Base-by-base conservation (phyloP, 2,329 filamentous ascomycete genomes). In the Fusarium duplospermum region DNA sequence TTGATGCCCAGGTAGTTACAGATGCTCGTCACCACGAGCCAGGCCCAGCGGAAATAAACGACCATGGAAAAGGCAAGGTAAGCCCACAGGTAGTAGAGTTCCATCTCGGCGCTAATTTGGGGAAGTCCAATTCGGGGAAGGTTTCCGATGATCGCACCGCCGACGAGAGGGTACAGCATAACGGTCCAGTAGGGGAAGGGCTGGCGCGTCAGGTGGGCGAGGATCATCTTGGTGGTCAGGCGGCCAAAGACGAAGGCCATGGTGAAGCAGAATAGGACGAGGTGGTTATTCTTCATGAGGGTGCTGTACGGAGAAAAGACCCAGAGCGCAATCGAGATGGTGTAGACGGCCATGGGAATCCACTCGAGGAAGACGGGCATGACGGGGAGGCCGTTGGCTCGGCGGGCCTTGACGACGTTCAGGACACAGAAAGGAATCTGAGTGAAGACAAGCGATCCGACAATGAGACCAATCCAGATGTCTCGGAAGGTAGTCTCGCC, bases 161-260 rank as follows among this genome's bases (percentile, higher is more conserved):
- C 93, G 57, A 98, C 89, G 42, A 99, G 91, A 9, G 96, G 96
- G 36, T 90, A 91, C 40, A 98, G 88, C 89, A 98, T 93, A 58
- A 96, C 89, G 13, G 96, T 98, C 95, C 95, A 98, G 88, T 94
- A 97, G 2, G 96, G 96, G 84, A 98, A 99, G 4, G 96, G 94
- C 82, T 98, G 96, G 72, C 91, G 91, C 2, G 96, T 96, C 61
- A 99, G 87, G 83, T 99, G 96, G 4, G 96, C 96, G 20, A 99
- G 91, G 80, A 99, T 99, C 83, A 98, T 98, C 87, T 98, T 99
- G 42, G 96, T 99, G 0, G 96, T 98, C 92, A 99, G 95, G 76
- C 96, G 93, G 38, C 96, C 96, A 82, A 99, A 98, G 68, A 98
- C 96, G 78, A 98, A 95, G n/a, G 94, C 93, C 88, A 98, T 93